A percentile compares a stretch with the other conserved stretches of the same genome.
phyloP scores from a whole-genome alignment of 2,329 filamentous ascomycete genomes.

The Ascochyta lentis region DNA sequence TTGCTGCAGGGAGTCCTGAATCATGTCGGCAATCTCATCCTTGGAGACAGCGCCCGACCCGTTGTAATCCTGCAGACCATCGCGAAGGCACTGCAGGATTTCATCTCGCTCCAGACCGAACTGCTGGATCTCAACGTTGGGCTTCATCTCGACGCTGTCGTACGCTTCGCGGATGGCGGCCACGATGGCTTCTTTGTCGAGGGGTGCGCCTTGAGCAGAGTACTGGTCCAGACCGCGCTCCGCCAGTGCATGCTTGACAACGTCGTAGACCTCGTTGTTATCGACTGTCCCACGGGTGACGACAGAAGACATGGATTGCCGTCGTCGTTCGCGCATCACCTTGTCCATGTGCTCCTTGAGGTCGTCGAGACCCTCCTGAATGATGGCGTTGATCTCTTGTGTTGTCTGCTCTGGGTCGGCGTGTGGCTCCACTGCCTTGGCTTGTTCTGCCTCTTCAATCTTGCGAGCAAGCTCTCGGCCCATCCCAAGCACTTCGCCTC shows the following conservation, averaged over 20 bases:
- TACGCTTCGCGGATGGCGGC: conserved; percentile 87
- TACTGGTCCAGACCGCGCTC: conserved; percentile 59
- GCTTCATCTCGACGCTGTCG: conserved; percentile 81
- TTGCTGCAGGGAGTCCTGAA: conserved; percentile 84
- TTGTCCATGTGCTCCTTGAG: conserved; percentile 85
- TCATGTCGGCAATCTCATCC: conserved; percentile 83
- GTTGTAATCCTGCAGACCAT: conserved; percentile 81
- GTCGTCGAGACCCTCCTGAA: conserved; percentile 80
- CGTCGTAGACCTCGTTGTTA: conserved; percentile 84
- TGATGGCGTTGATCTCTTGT: conserved; percentile 76
- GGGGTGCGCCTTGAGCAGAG: conserved; percentile 45
- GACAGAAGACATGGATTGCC: conserved; percentile 68
- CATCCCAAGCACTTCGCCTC: conserved; percentile 94
- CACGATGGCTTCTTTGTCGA: conserved; percentile 81
- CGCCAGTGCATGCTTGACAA: conserved; percentile 75
- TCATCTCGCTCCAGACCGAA: conserved; percentile 91
- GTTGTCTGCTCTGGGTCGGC: conserved; percentile 54
- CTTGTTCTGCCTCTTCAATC: conserved; percentile 72
- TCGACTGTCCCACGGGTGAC: conserved; percentile 71
- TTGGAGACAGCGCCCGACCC: conserved; percentile 68
- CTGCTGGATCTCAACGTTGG: conserved; percentile 88
- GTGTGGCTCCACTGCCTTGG: conserved; percentile 49
- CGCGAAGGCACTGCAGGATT: conserved; percentile 82
- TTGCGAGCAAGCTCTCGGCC: conserved; percentile 87
- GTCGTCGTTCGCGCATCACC: conserved; percentile 76